These are phyloP conservation scores for Shiraia sp. DNA, from an alignment of 2,329 filamentous ascomycete species.

Conservation along the genomic window DNA sequence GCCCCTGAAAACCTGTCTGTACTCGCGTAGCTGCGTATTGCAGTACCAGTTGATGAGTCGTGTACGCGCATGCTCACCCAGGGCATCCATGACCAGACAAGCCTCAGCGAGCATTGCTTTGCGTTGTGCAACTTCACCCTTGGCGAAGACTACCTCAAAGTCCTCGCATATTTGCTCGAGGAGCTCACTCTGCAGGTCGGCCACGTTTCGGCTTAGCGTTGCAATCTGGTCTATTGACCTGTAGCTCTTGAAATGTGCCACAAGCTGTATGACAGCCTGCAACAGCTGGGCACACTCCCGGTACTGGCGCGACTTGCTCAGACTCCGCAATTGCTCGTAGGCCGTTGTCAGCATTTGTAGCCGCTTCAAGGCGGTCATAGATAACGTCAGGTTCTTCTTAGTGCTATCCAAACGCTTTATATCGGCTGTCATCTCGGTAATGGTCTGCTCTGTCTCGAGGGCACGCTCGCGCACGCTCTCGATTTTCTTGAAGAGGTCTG, in stretches of 20 bases:
- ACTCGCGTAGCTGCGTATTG: constrained; percentile 94
- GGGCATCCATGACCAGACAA: constrained; percentile 90
- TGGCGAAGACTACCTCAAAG: constrained; percentile 93
- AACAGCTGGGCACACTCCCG: constrained; percentile 91
- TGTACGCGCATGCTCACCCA: constrained; percentile 83
- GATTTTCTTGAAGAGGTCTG: constrained; percentile 89
- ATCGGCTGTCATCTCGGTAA: constrained; percentile 98
- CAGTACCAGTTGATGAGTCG: constrained; percentile 95
- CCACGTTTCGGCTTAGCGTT: constrained; percentile 85
- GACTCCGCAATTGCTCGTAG: constrained; percentile 89
- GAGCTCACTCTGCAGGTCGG: constrained; percentile 88
- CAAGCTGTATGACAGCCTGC: constrained; percentile 94
- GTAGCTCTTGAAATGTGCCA: constrained; percentile 98
- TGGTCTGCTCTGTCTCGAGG: constrained; percentile 89
- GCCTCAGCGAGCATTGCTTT: constrained; percentile 78
- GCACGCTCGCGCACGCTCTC: constrained; percentile 88
- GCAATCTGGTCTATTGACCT: constrained; percentile 98
- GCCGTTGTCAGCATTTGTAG: constrained; percentile 98
- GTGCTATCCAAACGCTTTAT: constrained; percentile 97
- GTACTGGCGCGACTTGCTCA: constrained; percentile 87
- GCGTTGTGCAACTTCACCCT: constrained; percentile 74
- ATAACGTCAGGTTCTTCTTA: constrained; percentile 93
- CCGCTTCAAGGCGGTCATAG: constrained; percentile 96
- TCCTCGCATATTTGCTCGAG: constrained; percentile 99
- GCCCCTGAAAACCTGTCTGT: constrained; percentile 90